These are phyloP conservation scores for Ceratobasidium sp. DNA, from an alignment of 1,284 basidiomycete genomes.

Conservation along the genomic window DNA sequence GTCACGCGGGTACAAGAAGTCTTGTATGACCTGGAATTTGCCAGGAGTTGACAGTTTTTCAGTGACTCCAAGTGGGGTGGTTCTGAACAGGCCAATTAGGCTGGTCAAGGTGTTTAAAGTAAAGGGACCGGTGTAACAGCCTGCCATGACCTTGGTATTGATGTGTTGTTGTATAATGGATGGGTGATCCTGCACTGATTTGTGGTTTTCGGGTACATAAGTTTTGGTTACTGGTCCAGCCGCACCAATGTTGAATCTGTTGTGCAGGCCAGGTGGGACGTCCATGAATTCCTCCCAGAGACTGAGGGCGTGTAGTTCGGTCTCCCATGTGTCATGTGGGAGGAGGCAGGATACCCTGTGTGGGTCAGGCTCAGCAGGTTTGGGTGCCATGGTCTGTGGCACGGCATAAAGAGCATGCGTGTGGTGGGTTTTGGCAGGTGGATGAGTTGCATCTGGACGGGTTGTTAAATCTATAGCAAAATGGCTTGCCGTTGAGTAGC, in stretches of 20 bases:
- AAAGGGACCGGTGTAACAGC: slow-evolving; percentile 55
- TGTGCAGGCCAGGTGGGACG: slow-evolving; percentile 45
- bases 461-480: no score
- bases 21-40: slow-evolving; percentile 56
- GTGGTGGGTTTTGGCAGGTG: background rate
- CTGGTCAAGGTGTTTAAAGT: slow-evolving; percentile 52
- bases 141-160: slow-evolving; percentile 52
- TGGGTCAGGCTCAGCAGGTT: no score
- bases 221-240: slow-evolving; percentile 39
- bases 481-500: background rate
- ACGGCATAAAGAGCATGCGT: slow-evolving; percentile 33
- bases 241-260: slow-evolving; percentile 55
- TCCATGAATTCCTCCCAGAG: slow-evolving; percentile 10
- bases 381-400: no score
- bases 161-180: slow-evolving; percentile 54
- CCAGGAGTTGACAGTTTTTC: slow-evolving; percentile 54
- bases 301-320: background rate
- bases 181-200: no score
- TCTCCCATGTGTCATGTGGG: no score
- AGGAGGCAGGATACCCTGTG: no score
- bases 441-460: background rate
- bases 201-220: slow-evolving; percentile 53
- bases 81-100: slow-evolving; percentile 57
- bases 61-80: slow-evolving; percentile 56
- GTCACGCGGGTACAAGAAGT: slow-evolving; percentile 56